phyloP scores from a whole-genome alignment of 2,329 filamentous ascomycete species.

The Venturia carpophila region DNA sequence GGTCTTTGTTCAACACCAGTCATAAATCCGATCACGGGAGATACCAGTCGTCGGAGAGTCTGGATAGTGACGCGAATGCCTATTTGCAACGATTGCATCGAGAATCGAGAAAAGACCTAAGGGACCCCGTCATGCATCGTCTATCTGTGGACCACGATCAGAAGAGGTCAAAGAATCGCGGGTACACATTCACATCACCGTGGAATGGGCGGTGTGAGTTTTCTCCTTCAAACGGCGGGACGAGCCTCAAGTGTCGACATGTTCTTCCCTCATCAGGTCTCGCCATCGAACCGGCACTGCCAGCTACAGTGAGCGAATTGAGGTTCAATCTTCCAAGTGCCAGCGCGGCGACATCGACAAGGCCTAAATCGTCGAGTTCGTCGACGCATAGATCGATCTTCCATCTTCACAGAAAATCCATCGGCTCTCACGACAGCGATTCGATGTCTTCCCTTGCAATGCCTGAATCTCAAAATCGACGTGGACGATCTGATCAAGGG shows the following conservation, averaged over 20 bases:
- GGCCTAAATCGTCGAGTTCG: conserved; percentile 8
- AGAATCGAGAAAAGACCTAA: not conserved
- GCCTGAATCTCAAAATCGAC: not conserved
- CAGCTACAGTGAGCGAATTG: conserved; percentile 63
- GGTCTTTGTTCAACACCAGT: conserved; percentile 24
- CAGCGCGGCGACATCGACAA: conserved; percentile 24
- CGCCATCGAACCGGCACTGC: conserved; percentile 23
- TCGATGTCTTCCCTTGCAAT: conserved; percentile 2
- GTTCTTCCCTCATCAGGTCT: conserved; percentile 8
- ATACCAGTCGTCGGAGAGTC: conserved; percentile 17
- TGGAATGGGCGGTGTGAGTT: conserved; percentile 89
- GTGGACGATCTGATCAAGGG: not conserved
- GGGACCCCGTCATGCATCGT: conserved; percentile 8
- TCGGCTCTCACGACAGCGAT: not conserved
- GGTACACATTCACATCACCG: conserved; percentile 72
- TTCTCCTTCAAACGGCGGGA: conserved; percentile 65
- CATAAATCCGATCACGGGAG: conserved; percentile 35
- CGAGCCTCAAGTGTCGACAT: conserved; percentile 50
- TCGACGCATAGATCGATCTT: not conserved
- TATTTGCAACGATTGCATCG: not conserved
- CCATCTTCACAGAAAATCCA: not conserved
- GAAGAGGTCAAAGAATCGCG: conserved; percentile 43
- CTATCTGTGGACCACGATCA: not conserved
- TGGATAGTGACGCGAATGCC: not conserved
- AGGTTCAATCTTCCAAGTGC: conserved; percentile 74